Conservation (phyloP, 306 rosid genomes). For the Pyrus bretschneideri region DNA sequence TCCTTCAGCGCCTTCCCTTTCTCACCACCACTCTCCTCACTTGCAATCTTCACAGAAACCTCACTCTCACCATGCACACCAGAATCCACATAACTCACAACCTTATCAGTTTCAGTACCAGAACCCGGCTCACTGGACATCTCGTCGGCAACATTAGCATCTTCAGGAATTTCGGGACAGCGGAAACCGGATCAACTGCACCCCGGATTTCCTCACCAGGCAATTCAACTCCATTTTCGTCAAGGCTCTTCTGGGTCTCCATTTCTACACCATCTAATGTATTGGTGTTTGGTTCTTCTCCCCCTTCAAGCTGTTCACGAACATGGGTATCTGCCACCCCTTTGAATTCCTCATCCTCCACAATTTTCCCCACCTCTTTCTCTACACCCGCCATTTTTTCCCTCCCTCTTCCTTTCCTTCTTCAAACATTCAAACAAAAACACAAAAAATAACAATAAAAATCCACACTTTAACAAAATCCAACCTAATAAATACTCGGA, state of each 20-base stretch:
- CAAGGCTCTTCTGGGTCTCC: slow-evolving; percentile 8
- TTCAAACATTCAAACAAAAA: background rate
- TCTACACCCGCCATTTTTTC: background rate
- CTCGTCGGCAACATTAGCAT: background rate
- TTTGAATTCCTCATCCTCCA: background rate
- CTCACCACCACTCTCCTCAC: background rate
- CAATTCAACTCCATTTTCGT: background rate
- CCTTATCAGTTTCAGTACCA: background rate
- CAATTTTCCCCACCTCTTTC: background rate
- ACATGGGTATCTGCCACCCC: background rate
- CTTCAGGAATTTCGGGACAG: background rate
- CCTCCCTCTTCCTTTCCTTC: background rate
- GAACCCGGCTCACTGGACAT: background rate
- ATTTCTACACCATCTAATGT: background rate
- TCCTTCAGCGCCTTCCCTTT: slow-evolving; percentile 5
- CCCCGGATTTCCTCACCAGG: background rate
- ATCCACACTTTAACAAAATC: background rate
- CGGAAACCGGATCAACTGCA: background rate
- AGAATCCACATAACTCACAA: background rate
- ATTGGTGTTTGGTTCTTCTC: slow-evolving; percentile 3
- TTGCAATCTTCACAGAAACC: background rate
- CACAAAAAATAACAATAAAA: background rate
- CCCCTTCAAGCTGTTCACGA: background rate
- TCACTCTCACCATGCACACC: background rate
- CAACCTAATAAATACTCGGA: background rate